Evolutionary conservation across 164 flowering plant genomes (phyloP), one percentile per base, ranked within the genome.

Genomic region (Umbilicus rupestris): DNA sequence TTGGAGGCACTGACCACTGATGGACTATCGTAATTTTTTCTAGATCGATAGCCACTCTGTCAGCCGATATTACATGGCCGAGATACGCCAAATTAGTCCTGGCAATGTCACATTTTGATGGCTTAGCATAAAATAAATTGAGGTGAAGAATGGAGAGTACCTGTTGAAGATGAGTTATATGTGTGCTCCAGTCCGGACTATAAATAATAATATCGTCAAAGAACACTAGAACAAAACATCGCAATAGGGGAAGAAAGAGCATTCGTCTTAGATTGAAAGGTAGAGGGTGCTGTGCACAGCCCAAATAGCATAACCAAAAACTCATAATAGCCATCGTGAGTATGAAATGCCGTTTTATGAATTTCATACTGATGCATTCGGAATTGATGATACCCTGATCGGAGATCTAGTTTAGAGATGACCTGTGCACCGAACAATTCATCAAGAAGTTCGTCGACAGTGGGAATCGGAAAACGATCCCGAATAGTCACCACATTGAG

Each of bases 271-370:
- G 11, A 5, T 39, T 62, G 22, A 35, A 66, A 71, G 1, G 73
- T 39, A 0, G 69, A 17, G 0, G 66, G 73, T 0, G 69, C 66
- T 15, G 45, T 71, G 10, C 67, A 50, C 4, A 72, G 62, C 3
- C 66, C 46, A 39, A 63, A 63, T 1, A 46, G 66, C 66, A 63
- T 63, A 19, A 63, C 45, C 29, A 37, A 7, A 0, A 39, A 63
- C 12, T 63, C 66, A 39, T 39, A 63, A 16, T 19, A 46, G 17
- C 66, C 66, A 5, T 19, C n/a, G n/a, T n/a, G n/a, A n/a, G n/a
- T n/a, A n/a, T n/a, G n/a, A n/a, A n/a, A n/a, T n/a, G n/a, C n/a
- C 5, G 39, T 42, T 8, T 65, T 45, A 3, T 11, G 14, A 7
- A 30, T 7, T 5, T 45, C 55, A 0, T 2, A 0, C 1, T 15